phyloP scores from a whole-genome alignment of 2,329 filamentous ascomycete species.

The Cercospora sp. region DNA sequence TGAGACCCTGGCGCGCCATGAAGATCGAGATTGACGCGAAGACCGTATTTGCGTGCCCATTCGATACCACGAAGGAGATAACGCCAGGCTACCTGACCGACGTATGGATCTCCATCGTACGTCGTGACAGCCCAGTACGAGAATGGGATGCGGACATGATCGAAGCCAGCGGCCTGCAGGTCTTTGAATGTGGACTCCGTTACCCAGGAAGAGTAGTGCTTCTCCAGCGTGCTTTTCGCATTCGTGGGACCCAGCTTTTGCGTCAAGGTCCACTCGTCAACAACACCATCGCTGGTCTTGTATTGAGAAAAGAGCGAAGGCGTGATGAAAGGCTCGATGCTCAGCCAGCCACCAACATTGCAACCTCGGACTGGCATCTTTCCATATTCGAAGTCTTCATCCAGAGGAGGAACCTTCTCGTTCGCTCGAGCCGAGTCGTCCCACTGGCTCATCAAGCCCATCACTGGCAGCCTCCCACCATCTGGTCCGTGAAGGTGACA shows the following conservation, averaged over 20 bases:
- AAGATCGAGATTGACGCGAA: conserved; percentile 89
- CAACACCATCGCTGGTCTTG: conserved; percentile 60
- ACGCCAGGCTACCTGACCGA: conserved; percentile 84
- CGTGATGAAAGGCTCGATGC: conserved; percentile 91
- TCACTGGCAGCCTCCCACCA: conserved; percentile 82
- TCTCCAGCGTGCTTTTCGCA: conserved; percentile 70
- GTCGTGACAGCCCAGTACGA: conserved; percentile 91
- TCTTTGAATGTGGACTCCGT: conserved; percentile 80
- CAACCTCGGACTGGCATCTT: conserved; percentile 81
- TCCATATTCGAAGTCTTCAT: conserved; percentile 76
- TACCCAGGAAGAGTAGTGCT: conserved; percentile 88
- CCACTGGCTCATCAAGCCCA: conserved; percentile 84
- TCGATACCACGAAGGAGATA: conserved; percentile 92
- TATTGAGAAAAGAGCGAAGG: conserved; percentile 82
- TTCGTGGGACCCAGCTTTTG: conserved; percentile 66
- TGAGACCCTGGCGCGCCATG: conserved; percentile 91
- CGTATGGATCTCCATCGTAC: conserved; percentile 83
- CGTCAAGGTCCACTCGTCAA: conserved; percentile 86
- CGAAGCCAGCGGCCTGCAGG: conserved; percentile 83
- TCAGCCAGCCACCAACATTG: conserved; percentile 92
- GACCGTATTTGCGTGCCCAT: conserved; percentile 86
- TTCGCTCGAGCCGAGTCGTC: conserved; percentile 81
- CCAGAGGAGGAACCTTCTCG: conserved; percentile 73
- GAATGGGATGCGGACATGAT: conserved; percentile 95
- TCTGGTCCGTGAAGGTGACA: conserved; percentile 83